These are phyloP conservation scores for Rhizophagus prolifer DNA, from an alignment of 192 early-diverging fungal genomes.

Conservation along the genomic window DNA sequence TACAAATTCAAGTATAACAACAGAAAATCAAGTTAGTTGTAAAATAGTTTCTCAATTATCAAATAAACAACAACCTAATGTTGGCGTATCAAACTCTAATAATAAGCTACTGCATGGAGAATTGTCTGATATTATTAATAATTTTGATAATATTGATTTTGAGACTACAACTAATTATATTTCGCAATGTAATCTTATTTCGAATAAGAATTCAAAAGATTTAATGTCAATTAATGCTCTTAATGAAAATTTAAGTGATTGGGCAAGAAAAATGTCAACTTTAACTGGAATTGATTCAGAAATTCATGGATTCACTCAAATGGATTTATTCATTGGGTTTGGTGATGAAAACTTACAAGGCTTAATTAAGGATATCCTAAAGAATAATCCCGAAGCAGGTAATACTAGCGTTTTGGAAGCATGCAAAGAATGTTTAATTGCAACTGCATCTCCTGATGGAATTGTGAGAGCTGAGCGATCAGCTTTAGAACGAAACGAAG, in stretches of 20 bases:
- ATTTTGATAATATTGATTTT: no score
- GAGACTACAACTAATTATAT: no score
- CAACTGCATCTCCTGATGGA: constrained; percentile 27
- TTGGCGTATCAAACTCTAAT: no score
- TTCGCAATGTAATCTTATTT: neutral
- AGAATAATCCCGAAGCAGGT: neutral
- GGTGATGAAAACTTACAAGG: constrained; percentile 15
- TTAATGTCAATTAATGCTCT: constrained; percentile 3
- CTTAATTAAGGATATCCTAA: neutral
- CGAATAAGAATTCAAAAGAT: constrained; percentile 14
- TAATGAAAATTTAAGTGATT: neutral
- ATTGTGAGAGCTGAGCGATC: constrained; percentile 17
- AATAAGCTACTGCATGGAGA: no score
- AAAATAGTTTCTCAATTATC: no score
- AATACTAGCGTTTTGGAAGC: neutral
- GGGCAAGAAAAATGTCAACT: constrained; percentile 25
- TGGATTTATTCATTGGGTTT: constrained; percentile 31
- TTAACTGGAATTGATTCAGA: neutral
- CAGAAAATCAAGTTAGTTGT: no score
- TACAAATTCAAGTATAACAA: no score
- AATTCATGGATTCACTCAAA: neutral
- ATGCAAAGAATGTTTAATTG: constrained; percentile 27
- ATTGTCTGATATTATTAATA: no score
- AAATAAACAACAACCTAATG: no score
- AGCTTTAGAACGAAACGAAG: neutral